Evolutionary conservation across 1,284 basidiomycete species (phyloP).

Genomic region (Acaromyces ingoldii): DNA sequence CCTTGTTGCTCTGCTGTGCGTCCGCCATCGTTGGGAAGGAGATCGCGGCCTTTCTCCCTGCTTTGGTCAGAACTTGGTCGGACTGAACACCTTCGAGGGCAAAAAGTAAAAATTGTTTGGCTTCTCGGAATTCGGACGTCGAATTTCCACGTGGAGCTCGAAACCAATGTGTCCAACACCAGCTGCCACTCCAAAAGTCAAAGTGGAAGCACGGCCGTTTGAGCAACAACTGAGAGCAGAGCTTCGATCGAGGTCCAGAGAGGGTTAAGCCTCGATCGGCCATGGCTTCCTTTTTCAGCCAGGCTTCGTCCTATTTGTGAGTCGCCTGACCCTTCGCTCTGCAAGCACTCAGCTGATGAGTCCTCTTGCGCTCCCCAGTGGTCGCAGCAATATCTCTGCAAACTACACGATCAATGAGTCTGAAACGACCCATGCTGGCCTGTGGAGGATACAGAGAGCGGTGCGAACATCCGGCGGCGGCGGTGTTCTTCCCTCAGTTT

Average conservation of each 20-base stretch:
- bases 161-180: no score
- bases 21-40: slow-evolving; percentile 27
- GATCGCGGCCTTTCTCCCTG: no score
- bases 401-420: slow-evolving; percentile 45
- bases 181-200: no score
- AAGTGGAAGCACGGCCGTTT: no score
- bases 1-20: slow-evolving; percentile 39
- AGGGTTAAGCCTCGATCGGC: no score
- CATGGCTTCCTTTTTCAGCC: slow-evolving; percentile 13
- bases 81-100: no score
- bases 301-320: slow-evolving; percentile 12
- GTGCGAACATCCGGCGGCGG: slow-evolving; percentile 16
- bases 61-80: no score
- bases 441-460: slow-evolving; percentile 45
- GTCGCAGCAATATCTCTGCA: slow-evolving; percentile 41
- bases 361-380: slow-evolving; percentile 18
- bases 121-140: no score
- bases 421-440: slow-evolving; percentile 32
- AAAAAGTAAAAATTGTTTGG: no score
- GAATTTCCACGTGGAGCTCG: no score
- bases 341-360: not conserved
- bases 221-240: no score
- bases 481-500: not conserved
- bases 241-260: no score
- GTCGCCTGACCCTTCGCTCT: not conserved